A percentile compares a stretch with the other conserved stretches of the same genome.
Evolutionary conservation across 805 yeast species (phyloP).

Genomic region (Osmozyma mogii): DNA sequence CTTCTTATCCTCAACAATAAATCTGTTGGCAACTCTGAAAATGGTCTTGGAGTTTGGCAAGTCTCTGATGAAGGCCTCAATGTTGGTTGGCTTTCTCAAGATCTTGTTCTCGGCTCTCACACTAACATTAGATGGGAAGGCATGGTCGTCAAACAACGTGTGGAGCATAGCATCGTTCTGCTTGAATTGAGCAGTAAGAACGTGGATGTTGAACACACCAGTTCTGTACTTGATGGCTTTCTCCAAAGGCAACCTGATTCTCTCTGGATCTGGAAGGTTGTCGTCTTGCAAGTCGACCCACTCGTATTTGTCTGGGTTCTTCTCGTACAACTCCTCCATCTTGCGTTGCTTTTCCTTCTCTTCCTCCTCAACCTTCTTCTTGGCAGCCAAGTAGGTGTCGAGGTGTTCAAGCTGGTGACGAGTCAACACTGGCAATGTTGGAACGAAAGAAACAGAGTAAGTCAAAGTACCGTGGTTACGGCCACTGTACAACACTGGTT

Average conservation of each 20-base stretch:
- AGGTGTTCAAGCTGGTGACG: constrained; percentile 45
- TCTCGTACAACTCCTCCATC: constrained; percentile 43
- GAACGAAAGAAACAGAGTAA: constrained; percentile 57
- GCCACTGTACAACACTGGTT: constrained; percentile 33
- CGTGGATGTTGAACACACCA: constrained; percentile 53
- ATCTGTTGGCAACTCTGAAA: constrained; percentile 50
- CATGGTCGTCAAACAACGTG: constrained; percentile 56
- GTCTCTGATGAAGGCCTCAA: constrained; percentile 63
- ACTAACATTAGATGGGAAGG: constrained; percentile 50
- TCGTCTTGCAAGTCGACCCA: constrained; percentile 45
- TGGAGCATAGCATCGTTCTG: constrained; percentile 47
- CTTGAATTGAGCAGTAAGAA: constrained; percentile 42
- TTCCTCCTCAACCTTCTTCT: constrained; percentile 27
- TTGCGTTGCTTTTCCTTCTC: constrained; percentile 37
- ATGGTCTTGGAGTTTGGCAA: constrained; percentile 50
- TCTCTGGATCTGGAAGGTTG: constrained; percentile 25
- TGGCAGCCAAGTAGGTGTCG: constrained; percentile 32
- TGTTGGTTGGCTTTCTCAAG: constrained; percentile 38
- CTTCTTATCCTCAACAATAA: constrained; percentile 36
- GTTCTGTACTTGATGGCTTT: constrained; percentile 49
- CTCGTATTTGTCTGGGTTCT: constrained; percentile 56
- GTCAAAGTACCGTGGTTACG: constrained; percentile 39
- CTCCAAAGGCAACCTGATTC: constrained; percentile 40
- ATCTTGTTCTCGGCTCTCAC: constrained; percentile 39
- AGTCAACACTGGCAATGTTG: constrained; percentile 56